Conservation (phyloP, 176 grass and related monocot genomes). For the Thinopyrum elongatum region DNA sequence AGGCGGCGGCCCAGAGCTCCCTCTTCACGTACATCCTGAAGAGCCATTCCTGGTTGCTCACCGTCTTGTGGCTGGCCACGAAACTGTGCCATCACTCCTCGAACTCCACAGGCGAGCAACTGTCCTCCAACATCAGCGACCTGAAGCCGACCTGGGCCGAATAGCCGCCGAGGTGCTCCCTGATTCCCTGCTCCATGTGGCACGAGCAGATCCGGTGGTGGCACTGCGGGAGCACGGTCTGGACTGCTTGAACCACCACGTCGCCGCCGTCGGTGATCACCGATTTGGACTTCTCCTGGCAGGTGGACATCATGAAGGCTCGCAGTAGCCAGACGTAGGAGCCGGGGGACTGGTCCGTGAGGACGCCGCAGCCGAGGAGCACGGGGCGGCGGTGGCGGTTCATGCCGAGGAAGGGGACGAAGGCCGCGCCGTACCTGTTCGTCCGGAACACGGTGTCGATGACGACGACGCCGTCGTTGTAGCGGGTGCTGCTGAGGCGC, state of each 20-base stretch:
- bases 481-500: background rate
- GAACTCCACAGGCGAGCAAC: background rate
- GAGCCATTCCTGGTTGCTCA: background rate
- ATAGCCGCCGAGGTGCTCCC: background rate
- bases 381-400: background rate
- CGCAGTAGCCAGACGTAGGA: background rate
- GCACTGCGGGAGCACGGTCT: background rate
- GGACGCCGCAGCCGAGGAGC: constrained; percentile 10
- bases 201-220: constrained; percentile 28
- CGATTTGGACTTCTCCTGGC: background rate
- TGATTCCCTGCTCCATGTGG: constrained; percentile 12
- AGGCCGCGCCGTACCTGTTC: constrained; percentile 6
- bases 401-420: constrained; percentile 24
- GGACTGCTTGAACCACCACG: background rate
- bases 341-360: background rate
- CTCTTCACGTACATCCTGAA: constrained; percentile 3
- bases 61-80: background rate
- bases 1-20: constrained; percentile 21
- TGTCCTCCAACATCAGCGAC: background rate
- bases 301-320: background rate
- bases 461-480: background rate
- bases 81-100: background rate
- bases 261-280: constrained; percentile 28
- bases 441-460: constrained; percentile 21
- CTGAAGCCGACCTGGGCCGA: background rate